A percentile compares a stretch with the other conserved stretches of the same genome.
Evolutionary conservation across 805 yeast species (phyloP).

Genomic region (Blastobotrys terrestris): DNA sequence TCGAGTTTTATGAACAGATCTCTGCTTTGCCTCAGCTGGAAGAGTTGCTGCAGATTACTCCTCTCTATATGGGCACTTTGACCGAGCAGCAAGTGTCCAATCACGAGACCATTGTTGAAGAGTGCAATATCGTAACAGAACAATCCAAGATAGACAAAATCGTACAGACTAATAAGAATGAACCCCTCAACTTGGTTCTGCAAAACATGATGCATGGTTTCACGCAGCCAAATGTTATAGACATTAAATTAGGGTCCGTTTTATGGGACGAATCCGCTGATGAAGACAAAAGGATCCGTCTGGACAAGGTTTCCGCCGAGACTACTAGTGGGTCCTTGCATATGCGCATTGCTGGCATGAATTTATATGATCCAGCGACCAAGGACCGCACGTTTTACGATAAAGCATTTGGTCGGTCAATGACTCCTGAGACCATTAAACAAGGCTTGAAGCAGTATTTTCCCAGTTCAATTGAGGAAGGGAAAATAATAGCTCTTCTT

Average conservation of each 20-base stretch:
- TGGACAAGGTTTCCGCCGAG: constrained; percentile 52
- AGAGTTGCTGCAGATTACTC: constrained; percentile 37
- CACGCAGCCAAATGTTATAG: constrained; percentile 64
- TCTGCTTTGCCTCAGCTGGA: constrained; percentile 17
- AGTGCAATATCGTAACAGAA: constrained; percentile 13
- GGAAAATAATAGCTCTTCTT: constrained; percentile 25
- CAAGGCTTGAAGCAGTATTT: constrained; percentile 42
- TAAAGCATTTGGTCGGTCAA: constrained; percentile 64
- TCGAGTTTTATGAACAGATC: constrained; percentile 60
- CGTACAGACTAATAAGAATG: constrained; percentile 5
- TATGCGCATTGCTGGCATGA: constrained; percentile 87
- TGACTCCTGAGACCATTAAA: constrained; percentile 39
- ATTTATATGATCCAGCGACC: constrained; percentile 36
- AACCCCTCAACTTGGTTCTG: constrained; percentile 46
- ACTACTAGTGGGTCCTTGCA: constrained; percentile 80
- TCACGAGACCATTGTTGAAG: constrained; percentile 20
- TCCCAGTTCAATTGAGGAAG: constrained; percentile 15
- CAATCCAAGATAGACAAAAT: constrained; percentile 4
- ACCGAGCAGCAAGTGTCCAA: constrained; percentile 28
- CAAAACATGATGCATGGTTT: constrained; percentile 64
- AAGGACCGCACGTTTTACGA: constrained; percentile 45
- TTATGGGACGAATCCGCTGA: constrained; percentile 56
- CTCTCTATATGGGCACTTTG: constrained; percentile 56
- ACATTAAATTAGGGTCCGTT: constrained; percentile 71
- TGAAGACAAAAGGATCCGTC: constrained; percentile 53